Evolutionary conservation across 179 eudicot genomes (phyloP).

Genomic region (Patellifolia procumbens): DNA sequence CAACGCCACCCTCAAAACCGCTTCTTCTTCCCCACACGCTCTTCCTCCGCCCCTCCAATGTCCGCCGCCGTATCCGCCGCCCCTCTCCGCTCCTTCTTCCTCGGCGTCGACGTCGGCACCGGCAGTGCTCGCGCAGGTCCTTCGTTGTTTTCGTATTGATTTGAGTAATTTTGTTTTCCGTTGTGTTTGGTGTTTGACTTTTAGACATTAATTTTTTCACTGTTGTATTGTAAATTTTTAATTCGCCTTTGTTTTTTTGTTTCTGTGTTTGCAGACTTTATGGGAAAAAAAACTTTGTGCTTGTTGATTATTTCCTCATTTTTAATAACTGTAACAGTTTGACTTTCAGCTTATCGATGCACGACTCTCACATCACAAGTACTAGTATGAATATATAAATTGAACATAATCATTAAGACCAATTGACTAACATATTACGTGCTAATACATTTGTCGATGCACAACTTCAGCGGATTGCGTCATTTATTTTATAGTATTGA

Average conservation of each 20-base stretch:
- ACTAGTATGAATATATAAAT: too few relatives aligned
- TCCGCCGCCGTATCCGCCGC: slow-evolving; percentile 23
- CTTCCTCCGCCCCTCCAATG: slow-evolving; percentile 16
- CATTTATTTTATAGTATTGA: too few relatives aligned
- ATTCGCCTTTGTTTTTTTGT: neutral
- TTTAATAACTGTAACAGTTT: neutral
- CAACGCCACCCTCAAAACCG: neutral
- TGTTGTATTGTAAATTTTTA: slow-evolving; percentile 1
- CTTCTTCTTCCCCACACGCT: slow-evolving; percentile 9
- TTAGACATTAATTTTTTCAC: neutral
- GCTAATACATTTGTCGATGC: too few relatives aligned
- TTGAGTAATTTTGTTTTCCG: neutral
- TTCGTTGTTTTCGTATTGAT: neutral
- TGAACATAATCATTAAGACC: too few relatives aligned
- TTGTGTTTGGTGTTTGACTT: neutral
- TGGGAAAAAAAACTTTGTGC: neutral
- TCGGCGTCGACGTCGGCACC: slow-evolving; percentile 98
- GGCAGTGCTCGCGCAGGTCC: slow-evolving; percentile 99
- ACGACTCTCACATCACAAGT: too few relatives aligned
- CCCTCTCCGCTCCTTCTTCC: slow-evolving; percentile 54
- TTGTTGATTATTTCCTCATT: neutral
- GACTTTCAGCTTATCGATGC: too few relatives aligned
- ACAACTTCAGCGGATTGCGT: too few relatives aligned
- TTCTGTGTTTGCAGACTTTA: neutral
- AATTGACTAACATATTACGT: too few relatives aligned